phyloP scores from a whole-genome alignment of 768 basidiomycete genomes.

The Lactifluus volemus region DNA sequence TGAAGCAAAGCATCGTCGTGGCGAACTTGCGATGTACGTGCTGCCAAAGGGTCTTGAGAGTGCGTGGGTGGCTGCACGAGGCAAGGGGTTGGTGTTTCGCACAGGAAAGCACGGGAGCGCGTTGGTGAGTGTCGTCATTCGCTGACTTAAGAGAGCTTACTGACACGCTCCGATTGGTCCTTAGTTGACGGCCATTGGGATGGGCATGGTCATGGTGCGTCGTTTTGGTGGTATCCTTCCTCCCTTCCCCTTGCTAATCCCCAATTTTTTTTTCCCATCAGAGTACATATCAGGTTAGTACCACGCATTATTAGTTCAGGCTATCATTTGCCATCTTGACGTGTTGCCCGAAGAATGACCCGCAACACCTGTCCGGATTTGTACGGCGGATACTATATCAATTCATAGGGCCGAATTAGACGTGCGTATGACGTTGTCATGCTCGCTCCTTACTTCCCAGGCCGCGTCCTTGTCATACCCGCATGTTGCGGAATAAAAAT shows the following conservation, averaged over 20 bases:
- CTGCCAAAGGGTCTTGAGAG: conserved; percentile 88
- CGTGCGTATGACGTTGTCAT: background rate
- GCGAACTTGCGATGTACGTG: conserved; percentile 88
- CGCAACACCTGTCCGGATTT: conserved; percentile 72
- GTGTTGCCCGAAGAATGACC: conserved; percentile 41
- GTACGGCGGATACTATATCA: conserved; percentile 80
- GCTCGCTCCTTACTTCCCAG: too few species aligned
- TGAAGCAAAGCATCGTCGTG: conserved; percentile 81
- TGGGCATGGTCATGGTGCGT: conserved; percentile 86
- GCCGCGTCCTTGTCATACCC: too few species aligned
- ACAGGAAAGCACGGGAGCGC: conserved; percentile 64
- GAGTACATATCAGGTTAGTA: conserved; percentile 55
- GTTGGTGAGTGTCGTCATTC: conserved; percentile 30
- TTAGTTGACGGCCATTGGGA: conserved; percentile 62
- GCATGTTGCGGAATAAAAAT: too few species aligned
- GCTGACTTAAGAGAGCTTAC: background rate
- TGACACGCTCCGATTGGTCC: background rate
- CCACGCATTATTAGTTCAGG: background rate
- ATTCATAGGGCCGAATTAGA: conserved; percentile 77
- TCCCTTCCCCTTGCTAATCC: background rate
- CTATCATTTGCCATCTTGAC: background rate
- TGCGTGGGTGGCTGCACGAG: conserved; percentile 73
- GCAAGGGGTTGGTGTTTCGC: conserved; percentile 64
- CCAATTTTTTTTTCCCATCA: background rate
- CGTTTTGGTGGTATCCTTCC: background rate